Evolutionary conservation across 257 asterid species (phyloP), one percentile per base, ranked within the genome.

Genomic region (Jaltomata sinuosa): DNA sequence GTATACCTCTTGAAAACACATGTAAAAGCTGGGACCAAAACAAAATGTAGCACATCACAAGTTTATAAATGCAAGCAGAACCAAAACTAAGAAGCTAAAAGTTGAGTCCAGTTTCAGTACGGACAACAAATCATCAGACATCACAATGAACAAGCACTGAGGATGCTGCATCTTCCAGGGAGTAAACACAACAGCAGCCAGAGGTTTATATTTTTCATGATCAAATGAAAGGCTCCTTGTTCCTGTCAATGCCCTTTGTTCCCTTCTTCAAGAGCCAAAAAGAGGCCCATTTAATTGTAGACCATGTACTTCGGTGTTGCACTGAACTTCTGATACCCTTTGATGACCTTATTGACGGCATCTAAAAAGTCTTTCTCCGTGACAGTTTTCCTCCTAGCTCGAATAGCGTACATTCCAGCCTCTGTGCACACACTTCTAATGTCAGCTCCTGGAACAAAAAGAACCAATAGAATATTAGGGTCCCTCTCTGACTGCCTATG

Each of bases 291-390:
- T 95, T 80, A 95, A 61, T 95, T 95, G 89, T 94, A 95, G 40
- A 95, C 99, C 99, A 94, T 95, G 82, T 95, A 95, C 87, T 94
- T 95, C 0, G 99, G 98, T 2, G 99, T 95, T 5, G 99, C 98
- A 71, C 98, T 95, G 90, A 95, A 95, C 82, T 95, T 95, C 90
- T 95, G 98, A 67, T 95, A 95, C n/a, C 99, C 98, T 86, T 94
- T 95, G 85, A 95, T 94, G 79, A 95, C 99, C 87, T 95, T 95
- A 89, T 95, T 95, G 76, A 94, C 99, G 6, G 99, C 99, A 83
- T 95, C 99, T 6, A 94, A 91, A 65, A 95, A 95, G 86, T 95
- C 99, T 86, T 94, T 95, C 93, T 95, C 99, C 0, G 99, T 95
- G 8, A 95, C 97, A 0, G 99, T 95, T 89, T 94, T 95, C 87